Percentiles rank a stretch among this genome's conserved stretches.
Conservation (phyloP, 768 basidiomycete genomes). For the Imleria badia region DNA sequence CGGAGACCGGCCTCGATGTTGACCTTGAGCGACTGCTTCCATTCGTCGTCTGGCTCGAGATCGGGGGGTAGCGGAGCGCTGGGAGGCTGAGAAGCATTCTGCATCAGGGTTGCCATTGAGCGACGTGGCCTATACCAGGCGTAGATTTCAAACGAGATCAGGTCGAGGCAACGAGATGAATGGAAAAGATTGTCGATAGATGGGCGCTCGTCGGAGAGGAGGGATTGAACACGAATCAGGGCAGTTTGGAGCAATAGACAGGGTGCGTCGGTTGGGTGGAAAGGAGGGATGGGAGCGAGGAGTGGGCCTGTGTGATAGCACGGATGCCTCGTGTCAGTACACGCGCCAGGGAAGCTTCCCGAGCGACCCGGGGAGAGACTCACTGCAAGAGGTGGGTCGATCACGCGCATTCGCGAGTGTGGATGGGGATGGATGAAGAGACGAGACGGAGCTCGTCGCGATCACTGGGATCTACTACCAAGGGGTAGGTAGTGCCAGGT, state of each 20-base stretch:
- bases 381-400: conserved; percentile 7
- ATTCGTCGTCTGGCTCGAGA: conserved; percentile 53
- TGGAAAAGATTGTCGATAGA: not conserved
- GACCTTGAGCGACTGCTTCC: conserved; percentile 48
- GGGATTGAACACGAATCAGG: conserved; percentile 4
- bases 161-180: not conserved
- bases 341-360: conserved; percentile 40
- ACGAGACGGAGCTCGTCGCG: conserved; percentile 1
- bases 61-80: conserved; percentile 18
- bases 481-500: not conserved
- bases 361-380: conserved; percentile 11
- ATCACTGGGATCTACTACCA: conserved; percentile 1
- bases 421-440: conserved; percentile 9
- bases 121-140: conserved; percentile 2
- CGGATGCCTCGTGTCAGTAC: conserved; percentile 56
- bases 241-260: conserved; percentile 11
- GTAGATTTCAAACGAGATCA: conserved; percentile 5
- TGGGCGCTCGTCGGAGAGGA: not conserved
- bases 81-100: conserved; percentile 12
- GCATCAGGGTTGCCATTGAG: conserved; percentile 26
- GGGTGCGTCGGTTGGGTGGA: conserved; percentile 17
- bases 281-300: conserved; percentile 22
- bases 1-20: conserved; percentile 50
- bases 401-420: conserved; percentile 16
- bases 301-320: conserved; percentile 40